Evolutionary conservation across 495 filamentous ascomycete genomes (phyloP).

Genomic region (Aspergillus sclerotiicarbonarius): DNA sequence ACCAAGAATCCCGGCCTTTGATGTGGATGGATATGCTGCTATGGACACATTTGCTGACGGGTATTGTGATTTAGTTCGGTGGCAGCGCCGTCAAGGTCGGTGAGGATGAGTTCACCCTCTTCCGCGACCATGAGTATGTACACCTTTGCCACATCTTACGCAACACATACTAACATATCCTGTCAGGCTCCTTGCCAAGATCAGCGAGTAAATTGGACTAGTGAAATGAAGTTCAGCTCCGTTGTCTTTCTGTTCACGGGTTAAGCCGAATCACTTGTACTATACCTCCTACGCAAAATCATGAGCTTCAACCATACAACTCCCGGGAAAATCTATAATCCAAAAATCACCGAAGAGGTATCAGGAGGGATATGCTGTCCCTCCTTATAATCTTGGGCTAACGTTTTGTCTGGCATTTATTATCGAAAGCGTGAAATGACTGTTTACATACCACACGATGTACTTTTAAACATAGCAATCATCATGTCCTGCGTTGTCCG

Average conservation of each 20-base stretch:
- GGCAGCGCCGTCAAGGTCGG: constrained; percentile 95
- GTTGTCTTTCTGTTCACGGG: constrained; percentile 20
- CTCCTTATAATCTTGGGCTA: constrained; percentile 17
- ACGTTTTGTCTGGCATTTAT: constrained; percentile 35
- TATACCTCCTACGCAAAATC: constrained; percentile 37
- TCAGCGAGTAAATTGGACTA: constrained; percentile 66
- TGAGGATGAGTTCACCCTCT: constrained; percentile 93
- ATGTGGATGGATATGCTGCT: background rate
- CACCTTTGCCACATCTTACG: background rate
- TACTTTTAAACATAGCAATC: constrained; percentile 33
- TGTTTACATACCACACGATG: constrained; percentile 43
- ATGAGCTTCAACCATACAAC: constrained; percentile 34
- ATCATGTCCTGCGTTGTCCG: constrained; percentile 10
- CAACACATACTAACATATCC: background rate
- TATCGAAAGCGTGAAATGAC: constrained; percentile 46
- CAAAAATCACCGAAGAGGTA: constrained; percentile 18
- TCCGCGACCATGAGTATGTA: constrained; percentile 93
- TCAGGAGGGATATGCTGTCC: constrained; percentile 4
- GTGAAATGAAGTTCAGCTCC: constrained; percentile 12
- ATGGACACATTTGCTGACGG: constrained; percentile 4
- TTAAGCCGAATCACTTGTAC: constrained; percentile 30
- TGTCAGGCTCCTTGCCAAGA: constrained; percentile 78
- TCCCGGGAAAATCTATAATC: constrained; percentile 21
- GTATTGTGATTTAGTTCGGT: constrained; percentile 69
- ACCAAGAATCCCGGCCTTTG: background rate